Percentiles rank a stretch among this genome's conserved stretches.
Conservation (phyloP, 306 rosid species). For the Corylus heterophylla region DNA sequence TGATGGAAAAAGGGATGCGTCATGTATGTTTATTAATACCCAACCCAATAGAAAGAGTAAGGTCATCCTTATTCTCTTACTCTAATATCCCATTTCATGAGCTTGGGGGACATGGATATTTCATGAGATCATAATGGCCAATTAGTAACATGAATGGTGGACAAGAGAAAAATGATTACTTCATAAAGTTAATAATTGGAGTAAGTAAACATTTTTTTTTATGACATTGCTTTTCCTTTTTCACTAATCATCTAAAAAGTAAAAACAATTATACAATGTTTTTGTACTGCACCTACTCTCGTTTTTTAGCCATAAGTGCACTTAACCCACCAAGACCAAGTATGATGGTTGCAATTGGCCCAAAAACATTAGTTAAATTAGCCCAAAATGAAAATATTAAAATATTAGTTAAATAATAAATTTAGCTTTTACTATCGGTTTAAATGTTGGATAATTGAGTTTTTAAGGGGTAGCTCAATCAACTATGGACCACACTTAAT, state of each 20-base stretch:
- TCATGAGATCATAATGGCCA: not conserved
- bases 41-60: too few relatives aligned
- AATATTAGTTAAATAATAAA: too few relatives aligned
- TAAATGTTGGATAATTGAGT: too few relatives aligned
- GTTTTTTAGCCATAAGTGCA: not conserved
- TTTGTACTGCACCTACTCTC: not conserved
- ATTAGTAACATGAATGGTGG: not conserved
- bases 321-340: not conserved
- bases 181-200: not conserved
- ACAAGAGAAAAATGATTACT: not conserved
- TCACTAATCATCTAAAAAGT: not conserved
- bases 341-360: not conserved
- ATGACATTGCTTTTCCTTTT: not conserved
- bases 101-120: not conserved
- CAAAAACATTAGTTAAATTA: too few relatives aligned
- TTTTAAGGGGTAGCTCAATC: too few relatives aligned
- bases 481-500: too few relatives aligned
- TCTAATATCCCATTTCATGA: not conserved
- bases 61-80: not conserved
- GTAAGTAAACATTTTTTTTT: not conserved
- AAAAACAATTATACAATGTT: not conserved
- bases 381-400: too few relatives aligned
- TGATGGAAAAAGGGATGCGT: too few relatives aligned
- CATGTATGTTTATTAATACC: too few relatives aligned
- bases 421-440: too few relatives aligned